Evolutionary conservation across 2,329 filamentous ascomycete species (phyloP).

Genomic region (Aspergillus sp.): DNA sequence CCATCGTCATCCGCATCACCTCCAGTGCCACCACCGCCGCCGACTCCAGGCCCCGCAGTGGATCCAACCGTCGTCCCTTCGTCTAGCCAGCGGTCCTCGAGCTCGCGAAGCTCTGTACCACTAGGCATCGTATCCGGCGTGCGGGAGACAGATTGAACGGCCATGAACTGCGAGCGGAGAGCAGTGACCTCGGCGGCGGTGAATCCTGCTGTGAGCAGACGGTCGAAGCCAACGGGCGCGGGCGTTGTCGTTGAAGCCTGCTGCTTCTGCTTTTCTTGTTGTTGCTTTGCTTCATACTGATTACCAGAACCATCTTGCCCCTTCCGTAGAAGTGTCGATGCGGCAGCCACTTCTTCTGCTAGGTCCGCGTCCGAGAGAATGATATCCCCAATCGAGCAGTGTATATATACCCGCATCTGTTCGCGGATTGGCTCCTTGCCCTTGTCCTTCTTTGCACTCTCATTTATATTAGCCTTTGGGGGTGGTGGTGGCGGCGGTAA

Average conservation of each 20-base stretch:
- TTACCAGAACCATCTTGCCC: conserved; percentile 7
- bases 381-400: conserved; percentile 81
- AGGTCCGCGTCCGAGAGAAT: conserved; percentile 64
- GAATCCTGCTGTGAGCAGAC: conserved; percentile 74
- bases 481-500: conserved; percentile 50
- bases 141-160: conserved; percentile 72
- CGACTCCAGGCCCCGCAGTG: conserved; percentile 33
- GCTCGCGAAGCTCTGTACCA: conserved; percentile 62
- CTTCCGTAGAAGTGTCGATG: conserved; percentile 22
- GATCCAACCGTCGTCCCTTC: conserved; percentile 45
- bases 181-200: conserved; percentile 74
- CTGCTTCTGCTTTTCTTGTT: conserved; percentile 9
- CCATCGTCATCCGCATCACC: conserved; percentile 28
- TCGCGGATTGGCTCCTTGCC: conserved; percentile 59
- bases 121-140: conserved; percentile 86
- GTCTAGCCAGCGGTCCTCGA: conserved; percentile 92
- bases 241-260: conserved; percentile 42
- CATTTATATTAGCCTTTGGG: conserved; percentile 19
- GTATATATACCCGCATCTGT: conserved; percentile 67
- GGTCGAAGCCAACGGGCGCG: conserved; percentile 75
- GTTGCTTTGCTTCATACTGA: conserved; percentile 3
- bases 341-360: conserved; percentile 52
- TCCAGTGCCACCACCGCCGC: conserved; percentile 20
- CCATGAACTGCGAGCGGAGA: conserved; percentile 80
- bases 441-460: conserved; percentile 39